Evolutionary conservation across 257 asterid species (phyloP), one percentile per base, ranked within the genome.

Genomic region (Solanum rostratum): DNA sequence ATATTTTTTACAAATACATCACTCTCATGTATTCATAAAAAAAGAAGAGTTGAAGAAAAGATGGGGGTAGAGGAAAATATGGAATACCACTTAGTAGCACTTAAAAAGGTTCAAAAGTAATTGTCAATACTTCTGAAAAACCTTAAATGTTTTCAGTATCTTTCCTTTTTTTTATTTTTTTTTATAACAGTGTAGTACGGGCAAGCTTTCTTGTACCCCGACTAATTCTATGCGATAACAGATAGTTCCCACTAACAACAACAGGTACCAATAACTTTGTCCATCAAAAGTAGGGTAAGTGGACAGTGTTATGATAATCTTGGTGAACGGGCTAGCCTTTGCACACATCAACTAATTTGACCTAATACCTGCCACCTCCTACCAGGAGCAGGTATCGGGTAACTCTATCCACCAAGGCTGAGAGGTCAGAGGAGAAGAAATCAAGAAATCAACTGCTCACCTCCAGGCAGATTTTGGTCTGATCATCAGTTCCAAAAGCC

Each of bases 401-500:
- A 49, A 49, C 53, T 49, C 16, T 3, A 6, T 49, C 53, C 53
- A 49, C 53, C 16, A 11, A 49, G 53, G 39, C 39, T 33, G 4
- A 33, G 39, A 33, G 39, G 39, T 5, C 39, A 33, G 6, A 33
- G 4, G 39, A 33, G 39, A 33, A 33, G 39, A 33, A 33, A 33
- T 33, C 39, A 33, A 22, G 20, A 30, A 18, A 16, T 6, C 18
- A 53, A 33, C n/a, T 69, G 54, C 90, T 3, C 55, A 94, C 98
- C 97, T 95, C 98, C 90, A 96, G 86, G 57, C 97, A 95, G 80
- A 96, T 92, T 90, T 92, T 91, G 46, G 91, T 73, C 78, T 91
- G 97, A 89, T 96, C 96, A 90, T 93, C 98, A 22, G 94, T 91
- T 83, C 97, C 98, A 68, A 97, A 97, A 68, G 98, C 98, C 30